Evolutionary conservation across 2,329 filamentous ascomycete species (phyloP), one percentile per base, ranked within the genome.

Genomic region (Fusarium sp.): DNA sequence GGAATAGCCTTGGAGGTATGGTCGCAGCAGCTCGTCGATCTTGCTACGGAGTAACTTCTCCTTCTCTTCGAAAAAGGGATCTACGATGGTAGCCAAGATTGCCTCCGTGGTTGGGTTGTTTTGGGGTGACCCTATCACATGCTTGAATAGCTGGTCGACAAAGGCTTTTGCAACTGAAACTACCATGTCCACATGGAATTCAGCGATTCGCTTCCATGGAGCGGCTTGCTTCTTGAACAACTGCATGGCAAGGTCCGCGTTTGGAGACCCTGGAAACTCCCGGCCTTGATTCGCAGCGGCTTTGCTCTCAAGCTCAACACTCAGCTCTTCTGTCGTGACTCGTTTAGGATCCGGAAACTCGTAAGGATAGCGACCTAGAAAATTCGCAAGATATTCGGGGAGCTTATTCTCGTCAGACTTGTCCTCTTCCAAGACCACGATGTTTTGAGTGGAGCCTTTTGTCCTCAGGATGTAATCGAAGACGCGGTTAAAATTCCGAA

Each of bases 231-330:
- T 71, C 26, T 77, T 77, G 67, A 85, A 84, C 2, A 84, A 67
- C 31, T 79, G 73, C 5, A 81, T 71, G 0, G 75, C 79, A 6
- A 84, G 73, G 0, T 79, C 75, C 16, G 73, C 73, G 41, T 81
- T 84, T 1, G 77, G 72, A 0, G 75, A 75, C 1, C 81, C 81
- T 0, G 81, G 80, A 21, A 84, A 79, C 48, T 83, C 81, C 2
- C 61, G 75, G 2, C 82, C 82, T 56, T 81, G 81, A 34, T 83
- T 82, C 1, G 43, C n/a, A 3, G 58, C 58, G 3, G 58, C 58
- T 25, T 60, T 37, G 14, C 21, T 58, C 28, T 60, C 57, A 0
- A 84, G 68, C 10, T 81, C 68, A 0, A 28, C 19, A 1, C 62
- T 61, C 8, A 82, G 63, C 0, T 73, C 54, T 0, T 16, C 19